Evolutionary conservation across 2,329 filamentous ascomycete species (phyloP).

Genomic region (Phoma sp.): DNA sequence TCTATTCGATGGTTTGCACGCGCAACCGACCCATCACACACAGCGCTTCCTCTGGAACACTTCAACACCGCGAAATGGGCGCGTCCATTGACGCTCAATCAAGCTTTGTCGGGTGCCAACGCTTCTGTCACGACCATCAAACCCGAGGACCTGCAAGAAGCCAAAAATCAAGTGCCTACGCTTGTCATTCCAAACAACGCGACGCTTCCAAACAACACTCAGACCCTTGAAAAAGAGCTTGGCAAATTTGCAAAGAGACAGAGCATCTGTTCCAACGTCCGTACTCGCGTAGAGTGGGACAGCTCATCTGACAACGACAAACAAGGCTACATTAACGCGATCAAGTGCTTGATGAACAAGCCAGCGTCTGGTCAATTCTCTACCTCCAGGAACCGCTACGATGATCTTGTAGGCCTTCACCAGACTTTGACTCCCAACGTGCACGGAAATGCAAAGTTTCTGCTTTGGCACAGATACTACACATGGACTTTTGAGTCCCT

Average conservation of each 20-base stretch:
- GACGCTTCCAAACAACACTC: background rate
- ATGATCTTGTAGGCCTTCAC: conserved; percentile 43
- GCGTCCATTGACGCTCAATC: conserved; percentile 4
- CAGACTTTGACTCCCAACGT: conserved; percentile 42
- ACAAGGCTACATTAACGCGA: conserved; percentile 32
- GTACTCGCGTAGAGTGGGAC: conserved; percentile 42
- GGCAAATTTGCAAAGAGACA: background rate
- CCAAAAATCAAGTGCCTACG: background rate
- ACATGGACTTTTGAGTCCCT: conserved; percentile 51
- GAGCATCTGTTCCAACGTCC: conserved; percentile 31
- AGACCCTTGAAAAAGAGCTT: background rate
- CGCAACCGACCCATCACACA: background rate
- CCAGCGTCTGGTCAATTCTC: conserved; percentile 32
- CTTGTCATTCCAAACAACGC: conserved; percentile 1
- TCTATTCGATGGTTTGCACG: conserved; percentile 3
- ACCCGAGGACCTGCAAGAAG: background rate
- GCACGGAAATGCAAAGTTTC: conserved; percentile 45
- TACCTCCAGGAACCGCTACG: conserved; percentile 37
- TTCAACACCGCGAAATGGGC: conserved; percentile 12
- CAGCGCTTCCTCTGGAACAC: background rate
- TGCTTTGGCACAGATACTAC: conserved; percentile 54
- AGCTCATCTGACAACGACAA: conserved; percentile 24
- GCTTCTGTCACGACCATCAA: conserved; percentile 13
- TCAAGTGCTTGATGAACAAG: conserved; percentile 39
- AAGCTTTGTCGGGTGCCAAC: conserved; percentile 7